Evolutionary conservation across 202 grass and related monocot genomes (phyloP).

Genomic region (Zoysia matrella): DNA sequence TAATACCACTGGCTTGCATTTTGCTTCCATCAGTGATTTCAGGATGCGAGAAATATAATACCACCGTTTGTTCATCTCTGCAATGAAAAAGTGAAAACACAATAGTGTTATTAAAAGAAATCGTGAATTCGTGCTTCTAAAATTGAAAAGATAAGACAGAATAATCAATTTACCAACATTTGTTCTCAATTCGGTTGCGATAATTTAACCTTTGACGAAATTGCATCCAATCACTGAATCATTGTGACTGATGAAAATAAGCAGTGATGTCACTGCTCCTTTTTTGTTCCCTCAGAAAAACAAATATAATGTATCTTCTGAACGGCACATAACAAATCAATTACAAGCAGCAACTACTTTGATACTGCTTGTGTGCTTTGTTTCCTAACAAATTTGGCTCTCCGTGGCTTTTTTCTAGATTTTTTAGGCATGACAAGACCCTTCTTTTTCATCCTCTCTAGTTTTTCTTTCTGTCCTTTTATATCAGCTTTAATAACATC

Average conservation of each 20-base stretch:
- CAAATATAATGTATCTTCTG: neutral
- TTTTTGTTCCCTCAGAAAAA: constrained; percentile 4
- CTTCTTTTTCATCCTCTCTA: constrained; percentile 68
- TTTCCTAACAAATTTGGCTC: constrained; percentile 63
- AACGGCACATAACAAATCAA: neutral
- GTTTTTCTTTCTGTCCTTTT: constrained; percentile 79
- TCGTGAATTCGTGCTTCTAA: neutral
- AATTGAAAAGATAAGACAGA: neutral
- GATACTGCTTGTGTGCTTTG: constrained; percentile 46
- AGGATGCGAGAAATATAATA: neutral
- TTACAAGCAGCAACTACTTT: constrained; percentile 35
- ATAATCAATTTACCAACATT: constrained; percentile 28
- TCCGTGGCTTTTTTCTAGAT: constrained; percentile 49
- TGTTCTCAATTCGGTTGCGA: neutral
- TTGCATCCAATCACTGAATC: neutral
- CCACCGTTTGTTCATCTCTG: constrained; percentile 6
- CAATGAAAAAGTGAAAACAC: constrained; percentile 2
- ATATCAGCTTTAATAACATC: constrained; percentile 78
- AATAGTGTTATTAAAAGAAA: neutral
- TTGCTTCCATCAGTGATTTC: neutral
- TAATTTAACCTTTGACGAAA: neutral
- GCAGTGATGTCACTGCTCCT: neutral
- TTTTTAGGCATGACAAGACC: constrained; percentile 53
- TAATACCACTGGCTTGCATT: neutral
- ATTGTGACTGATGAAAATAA: constrained; percentile 6